Base-by-base conservation (phyloP, 1,284 basidiomycete species). In the Heliocybe sulcata region DNA sequence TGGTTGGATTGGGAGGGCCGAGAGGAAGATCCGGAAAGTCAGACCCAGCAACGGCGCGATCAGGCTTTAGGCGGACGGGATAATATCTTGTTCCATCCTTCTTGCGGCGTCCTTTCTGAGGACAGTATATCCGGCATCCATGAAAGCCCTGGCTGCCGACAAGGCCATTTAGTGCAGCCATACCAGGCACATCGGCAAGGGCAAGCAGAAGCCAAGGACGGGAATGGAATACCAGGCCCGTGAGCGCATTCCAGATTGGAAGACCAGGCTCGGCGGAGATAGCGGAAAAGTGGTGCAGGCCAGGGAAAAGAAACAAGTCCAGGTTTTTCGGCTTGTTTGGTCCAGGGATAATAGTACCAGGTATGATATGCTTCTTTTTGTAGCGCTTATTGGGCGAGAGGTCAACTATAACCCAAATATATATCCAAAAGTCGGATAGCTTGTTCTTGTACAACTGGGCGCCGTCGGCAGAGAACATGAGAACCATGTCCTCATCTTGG, bases 131-230 rank as follows among this genome's bases (percentile, higher is more conserved):
- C 0, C 66, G 60, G 57, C 72, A 74, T 0, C 62, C 63, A n/a
- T 56, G 35, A 22, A 55, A 60, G 1, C 70, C 72, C 10, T 59
- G 55, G 54, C 74, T 70, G 0, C 72, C 72, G 35, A 68, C 67
- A 10, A 62, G 54, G 0, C 72, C 69, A 57, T 62, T 65, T 0
- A 73, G 9, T 35, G 57, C 29, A 0, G 63, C 61, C 60, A 72
- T 65, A 0, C 59, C 72, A 16, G 65, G 65, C 2, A 62, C 62
- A 58, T 74, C 71, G 1, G 72, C 72, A 20, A 62, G 64, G 0
- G 23, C 63, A 27, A 70, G 55, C 2, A 58, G 45, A n/a, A 70
- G 57, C 48, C 63, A 64, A 1, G 62, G 58, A 0, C 57, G 38
- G 0, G 60, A 61, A 2, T 19, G 49, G 11, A 64, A 45, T 26